These are phyloP conservation scores for Fusarium illudens DNA, from an alignment of 2,329 filamentous ascomycete genomes.

Conservation along the genomic window DNA sequence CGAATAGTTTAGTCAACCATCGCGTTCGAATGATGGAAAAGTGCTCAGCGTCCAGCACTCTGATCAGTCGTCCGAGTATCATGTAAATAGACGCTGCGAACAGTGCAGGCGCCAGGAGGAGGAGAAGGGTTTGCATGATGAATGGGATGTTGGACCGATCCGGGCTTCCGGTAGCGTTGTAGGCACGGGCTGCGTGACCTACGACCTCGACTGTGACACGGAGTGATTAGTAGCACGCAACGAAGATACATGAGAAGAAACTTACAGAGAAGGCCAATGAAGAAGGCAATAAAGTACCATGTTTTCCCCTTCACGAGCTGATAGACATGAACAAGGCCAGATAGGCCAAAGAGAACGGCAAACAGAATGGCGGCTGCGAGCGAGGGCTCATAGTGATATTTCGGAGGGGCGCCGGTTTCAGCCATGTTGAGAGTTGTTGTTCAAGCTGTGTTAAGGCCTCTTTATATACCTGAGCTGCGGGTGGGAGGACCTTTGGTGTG, in stretches of 20 bases:
- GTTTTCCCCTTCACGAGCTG: not conserved
- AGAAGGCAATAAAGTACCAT: not conserved
- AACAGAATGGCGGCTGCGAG: not conserved
- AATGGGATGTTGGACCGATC: not conserved
- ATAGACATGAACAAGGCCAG: not conserved
- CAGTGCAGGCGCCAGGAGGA: not conserved
- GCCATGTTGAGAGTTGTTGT: not conserved
- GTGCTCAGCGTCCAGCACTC: not conserved
- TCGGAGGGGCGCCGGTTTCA: not conserved
- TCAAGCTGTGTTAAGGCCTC: too few relatives aligned
- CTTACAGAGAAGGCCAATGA: not conserved
- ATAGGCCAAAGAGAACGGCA: not conserved
- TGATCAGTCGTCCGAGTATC: not conserved
- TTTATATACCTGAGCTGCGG: too few relatives aligned
- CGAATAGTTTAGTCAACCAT: not conserved
- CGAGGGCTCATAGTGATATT: not conserved
- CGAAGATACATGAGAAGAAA: not conserved
- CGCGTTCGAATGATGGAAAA: not conserved
- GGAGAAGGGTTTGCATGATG: not conserved
- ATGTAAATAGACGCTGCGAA: not conserved
- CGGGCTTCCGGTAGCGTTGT: not conserved
- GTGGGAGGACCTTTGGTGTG: too few relatives aligned
- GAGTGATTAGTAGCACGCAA: not conserved
- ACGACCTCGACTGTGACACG: not conserved
- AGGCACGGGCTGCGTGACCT: not conserved